A percentile compares a stretch with the other conserved stretches of the same genome.
phyloP scores from a whole-genome alignment of 768 basidiomycete species.

The Amanita jacksonii region DNA sequence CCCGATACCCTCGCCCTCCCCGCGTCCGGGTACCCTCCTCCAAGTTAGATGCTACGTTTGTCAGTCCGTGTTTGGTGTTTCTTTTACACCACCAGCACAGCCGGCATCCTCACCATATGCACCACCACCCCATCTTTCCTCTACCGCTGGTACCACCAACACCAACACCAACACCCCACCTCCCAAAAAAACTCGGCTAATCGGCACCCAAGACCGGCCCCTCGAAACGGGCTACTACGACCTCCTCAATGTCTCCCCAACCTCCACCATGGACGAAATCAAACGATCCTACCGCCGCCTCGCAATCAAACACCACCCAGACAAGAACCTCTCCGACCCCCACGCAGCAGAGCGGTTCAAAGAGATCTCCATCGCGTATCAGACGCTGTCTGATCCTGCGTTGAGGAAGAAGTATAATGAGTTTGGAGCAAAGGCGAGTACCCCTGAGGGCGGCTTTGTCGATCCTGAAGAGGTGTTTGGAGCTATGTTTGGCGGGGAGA shows the following conservation, averaged over 20 bases:
- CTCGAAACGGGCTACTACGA: constrained; percentile 91
- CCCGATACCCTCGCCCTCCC: constrained; percentile 48
- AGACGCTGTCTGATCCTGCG: constrained; percentile 69
- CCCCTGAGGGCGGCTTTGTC: constrained; percentile 76
- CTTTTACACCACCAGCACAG: background rate
- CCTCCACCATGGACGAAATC: constrained; percentile 74
- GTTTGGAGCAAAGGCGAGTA: constrained; percentile 78
- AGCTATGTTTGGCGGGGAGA: constrained; percentile 83
- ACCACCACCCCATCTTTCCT: background rate
- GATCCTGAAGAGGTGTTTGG: constrained; percentile 80
- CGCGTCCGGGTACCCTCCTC: constrained; percentile 48
- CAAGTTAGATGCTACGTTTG: constrained; percentile 68
- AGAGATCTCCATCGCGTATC: constrained; percentile 83
- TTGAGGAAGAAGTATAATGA: constrained; percentile 86
- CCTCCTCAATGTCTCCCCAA: constrained; percentile 62
- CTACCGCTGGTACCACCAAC: constrained; percentile 8
- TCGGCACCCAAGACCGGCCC: constrained; percentile 82
- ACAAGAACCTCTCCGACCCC: constrained; percentile 84
- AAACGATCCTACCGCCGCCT: constrained; percentile 87
- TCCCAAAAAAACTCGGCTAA: constrained; percentile 56
- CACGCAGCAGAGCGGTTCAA: constrained; percentile 84
- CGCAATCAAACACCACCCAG: constrained; percentile 87
- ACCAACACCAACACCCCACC: constrained; percentile 15
- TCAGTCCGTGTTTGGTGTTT: constrained; percentile 31
- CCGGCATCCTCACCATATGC: background rate